Percentiles rank a stretch among this genome's conserved stretches.
Evolutionary conservation across 805 yeast genomes (phyloP).

Genomic region (Kuraishia borneana): DNA sequence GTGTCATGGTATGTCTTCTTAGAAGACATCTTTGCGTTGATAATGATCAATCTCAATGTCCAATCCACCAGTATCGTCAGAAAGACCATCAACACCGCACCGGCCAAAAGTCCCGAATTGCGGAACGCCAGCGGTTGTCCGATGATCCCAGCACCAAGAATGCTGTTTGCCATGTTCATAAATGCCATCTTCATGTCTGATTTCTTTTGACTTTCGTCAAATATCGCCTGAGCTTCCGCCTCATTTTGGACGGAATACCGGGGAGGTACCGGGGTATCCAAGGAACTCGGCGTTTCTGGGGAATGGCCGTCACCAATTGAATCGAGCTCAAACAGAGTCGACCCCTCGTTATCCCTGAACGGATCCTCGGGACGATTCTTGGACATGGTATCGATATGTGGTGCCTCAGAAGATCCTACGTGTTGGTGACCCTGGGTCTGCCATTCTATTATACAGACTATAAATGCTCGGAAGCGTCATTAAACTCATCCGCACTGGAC

Average conservation of each 20-base stretch:
- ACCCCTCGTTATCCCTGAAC: no score
- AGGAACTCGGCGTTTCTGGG: not conserved
- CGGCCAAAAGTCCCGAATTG: conserved; percentile 72
- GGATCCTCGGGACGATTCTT: no score
- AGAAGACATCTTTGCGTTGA: conserved; percentile 71
- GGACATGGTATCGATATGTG: no score
- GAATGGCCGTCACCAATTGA: not conserved
- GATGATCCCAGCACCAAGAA: conserved; percentile 91
- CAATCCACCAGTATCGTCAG: conserved; percentile 75
- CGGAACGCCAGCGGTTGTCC: conserved; percentile 87
- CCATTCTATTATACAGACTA: no score
- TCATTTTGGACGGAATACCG: not conserved
- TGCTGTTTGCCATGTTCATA: conserved; percentile 95
- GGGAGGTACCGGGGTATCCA: not conserved
- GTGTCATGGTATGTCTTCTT: conserved; percentile 77
- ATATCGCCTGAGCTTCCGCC: conserved; percentile 2
- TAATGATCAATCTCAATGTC: conserved; percentile 71
- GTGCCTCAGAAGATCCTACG: no score
- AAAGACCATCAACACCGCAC: conserved; percentile 45
- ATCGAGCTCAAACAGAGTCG: not conserved
- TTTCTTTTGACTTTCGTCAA: conserved; percentile 20
- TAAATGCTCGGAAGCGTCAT: no score
- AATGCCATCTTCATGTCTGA: conserved; percentile 77
- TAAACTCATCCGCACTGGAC: no score
- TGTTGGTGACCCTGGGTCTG: no score